Conservation (phyloP, 805 yeast species). For the Wickerhamomyces queroliae region DNA sequence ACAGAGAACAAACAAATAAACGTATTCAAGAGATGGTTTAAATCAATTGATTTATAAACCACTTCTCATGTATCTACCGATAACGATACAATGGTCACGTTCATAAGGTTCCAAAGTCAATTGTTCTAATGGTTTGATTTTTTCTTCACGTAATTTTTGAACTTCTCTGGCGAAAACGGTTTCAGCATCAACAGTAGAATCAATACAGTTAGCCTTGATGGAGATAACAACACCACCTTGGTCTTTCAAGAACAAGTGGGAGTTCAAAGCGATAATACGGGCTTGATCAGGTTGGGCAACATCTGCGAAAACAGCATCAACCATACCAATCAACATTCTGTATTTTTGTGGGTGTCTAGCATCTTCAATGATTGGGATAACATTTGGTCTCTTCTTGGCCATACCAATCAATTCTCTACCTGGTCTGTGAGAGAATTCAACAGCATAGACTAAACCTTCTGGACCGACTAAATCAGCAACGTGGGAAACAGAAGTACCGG, state of each 20-base stretch:
- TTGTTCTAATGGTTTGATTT: slow-evolving; percentile 97
- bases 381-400: slow-evolving; percentile 99
- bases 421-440: slow-evolving; percentile 99
- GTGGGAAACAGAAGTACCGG: slow-evolving; percentile 98
- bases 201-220: slow-evolving; percentile 99
- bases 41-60: slow-evolving; percentile 37
- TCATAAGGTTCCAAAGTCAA: slow-evolving; percentile 98
- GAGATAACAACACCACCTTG: slow-evolving; percentile 98
- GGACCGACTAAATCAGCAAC: slow-evolving; percentile 99
- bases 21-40: not conserved
- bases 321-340: slow-evolving; percentile 99
- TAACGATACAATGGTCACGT: slow-evolving; percentile 99
- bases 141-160: slow-evolving; percentile 97
- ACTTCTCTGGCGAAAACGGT: slow-evolving; percentile 99
- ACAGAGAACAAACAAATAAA: not conserved
- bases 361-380: slow-evolving; percentile 97
- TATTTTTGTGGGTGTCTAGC: slow-evolving; percentile 99
- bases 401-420: slow-evolving; percentile 98
- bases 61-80: slow-evolving; percentile 94
- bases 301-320: slow-evolving; percentile 97
- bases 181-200: slow-evolving; percentile 98
- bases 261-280: slow-evolving; percentile 97
- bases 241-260: slow-evolving; percentile 96
- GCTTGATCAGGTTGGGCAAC: slow-evolving; percentile 99
- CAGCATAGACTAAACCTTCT: slow-evolving; percentile 98